These are phyloP conservation scores for Trichoderma sp. DNA, from an alignment of 2,329 filamentous ascomycete species.

Conservation along the genomic window DNA sequence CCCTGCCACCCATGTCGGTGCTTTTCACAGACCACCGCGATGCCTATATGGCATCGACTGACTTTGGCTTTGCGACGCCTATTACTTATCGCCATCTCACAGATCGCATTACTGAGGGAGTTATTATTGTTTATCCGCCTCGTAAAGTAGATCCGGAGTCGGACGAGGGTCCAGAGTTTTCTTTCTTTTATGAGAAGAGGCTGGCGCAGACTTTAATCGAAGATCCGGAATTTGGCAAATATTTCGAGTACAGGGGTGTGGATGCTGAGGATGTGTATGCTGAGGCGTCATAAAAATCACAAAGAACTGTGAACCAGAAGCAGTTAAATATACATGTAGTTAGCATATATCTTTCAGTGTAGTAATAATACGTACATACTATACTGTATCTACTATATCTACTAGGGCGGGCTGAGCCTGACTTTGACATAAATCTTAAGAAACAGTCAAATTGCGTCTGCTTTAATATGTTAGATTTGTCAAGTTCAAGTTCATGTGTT, in stretches of 20 bases:
- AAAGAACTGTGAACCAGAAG: too few species aligned
- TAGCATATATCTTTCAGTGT: too few species aligned
- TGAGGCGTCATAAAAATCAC: too few species aligned
- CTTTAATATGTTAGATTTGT: too few species aligned
- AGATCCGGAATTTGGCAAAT: slow-evolving; percentile 8
- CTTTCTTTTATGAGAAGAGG: slow-evolving; percentile 21
- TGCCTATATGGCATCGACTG: background rate
- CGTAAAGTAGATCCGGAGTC: background rate
- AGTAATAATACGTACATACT: too few species aligned
- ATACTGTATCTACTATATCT: too few species aligned
- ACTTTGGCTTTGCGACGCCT: slow-evolving; percentile 16
- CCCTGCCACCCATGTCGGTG: slow-evolving; percentile 14
- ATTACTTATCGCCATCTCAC: slow-evolving; percentile 17
- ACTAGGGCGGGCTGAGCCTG: too few species aligned
- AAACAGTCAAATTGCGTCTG: too few species aligned
- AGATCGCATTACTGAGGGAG: slow-evolving; percentile 9
- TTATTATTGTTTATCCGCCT: background rate
- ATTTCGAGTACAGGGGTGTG: slow-evolving; percentile 16
- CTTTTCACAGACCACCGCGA: slow-evolving; percentile 14
- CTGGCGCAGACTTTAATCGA: background rate
- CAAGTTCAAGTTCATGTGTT: too few species aligned
- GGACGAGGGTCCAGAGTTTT: slow-evolving; percentile 5
- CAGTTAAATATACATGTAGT: too few species aligned
- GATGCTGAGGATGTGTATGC: slow-evolving; percentile 1
- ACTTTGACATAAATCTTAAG: too few species aligned